Base-by-base conservation (phyloP, 495 filamentous ascomycete species). In the Aspergillus cavernicola region DNA sequence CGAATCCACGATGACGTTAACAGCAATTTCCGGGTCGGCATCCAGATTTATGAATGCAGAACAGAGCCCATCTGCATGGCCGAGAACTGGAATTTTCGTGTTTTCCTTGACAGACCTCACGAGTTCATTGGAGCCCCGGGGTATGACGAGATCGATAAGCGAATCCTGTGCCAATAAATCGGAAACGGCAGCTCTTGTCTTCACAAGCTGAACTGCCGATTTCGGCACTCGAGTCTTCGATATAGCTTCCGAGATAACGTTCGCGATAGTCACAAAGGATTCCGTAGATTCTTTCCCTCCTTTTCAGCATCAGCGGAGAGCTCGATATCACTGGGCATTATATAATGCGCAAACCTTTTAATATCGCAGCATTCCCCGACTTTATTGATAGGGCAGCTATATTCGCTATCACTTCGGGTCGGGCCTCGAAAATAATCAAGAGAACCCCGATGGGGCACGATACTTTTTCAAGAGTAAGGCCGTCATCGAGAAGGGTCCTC, bases 361-460 rank as follows among this genome's bases (percentile, higher is more conserved):
- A 73, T 54, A 99, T 97, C 50, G 92, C 93, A 22, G 93, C 87
- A 74, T 99, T 99, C 50, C 90, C 93, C 13, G 93, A 97, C 67
- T 99, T 99, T 57, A 99, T 86, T 10, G 95, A 90, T 31, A 99
- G 77, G n/a, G 95, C 87, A 48, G 92, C 89, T 55, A 99, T 97
- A 63, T 99, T 99, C 37, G 95, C 93, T 66, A 99, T 99, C 50
- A 99, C 95, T 67, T 99, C 93, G 8, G 93, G 93, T 24, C 93
- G 87, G 19, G 95, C 95, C 71, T 98, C 93, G 62, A 98, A 98
- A 54, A 98, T 97, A 59, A 97, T 95, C 42, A 98, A 77, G 20
- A 99, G 81, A 18, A 97, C 92, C 41, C 93, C 93, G 57, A 99
- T 97, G 2, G 93, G 93, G 62, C 89, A 97, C 23, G 89, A 88